Base-by-base conservation (phyloP, 495 filamentous ascomycete genomes). In the Xanthoparmelia taractica region DNA sequence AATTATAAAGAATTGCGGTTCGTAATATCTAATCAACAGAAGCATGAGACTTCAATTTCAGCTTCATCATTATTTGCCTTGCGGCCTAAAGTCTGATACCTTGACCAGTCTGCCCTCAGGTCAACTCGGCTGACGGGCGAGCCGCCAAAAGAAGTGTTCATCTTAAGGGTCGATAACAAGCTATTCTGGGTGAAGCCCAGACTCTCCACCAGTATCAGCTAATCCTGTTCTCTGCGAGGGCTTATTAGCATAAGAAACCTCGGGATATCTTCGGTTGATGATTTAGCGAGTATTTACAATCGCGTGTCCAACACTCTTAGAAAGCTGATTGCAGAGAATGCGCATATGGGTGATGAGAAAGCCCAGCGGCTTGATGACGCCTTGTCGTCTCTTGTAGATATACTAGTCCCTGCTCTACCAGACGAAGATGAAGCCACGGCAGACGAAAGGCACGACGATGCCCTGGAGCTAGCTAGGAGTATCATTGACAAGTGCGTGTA, bases 331-430 rank as follows among this genome's bases (percentile, higher is more conserved):
- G 38, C 52, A 57, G 27, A 55, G 38, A 69, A 69, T 68, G 64
- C 69, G 41, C 69, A 57, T 57, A 71, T 69, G 69, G 65, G 61
- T 50, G 63, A 71, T 71, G 69, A 67, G n/a, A 63, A 61, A 57
- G 41, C 59, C 38, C 60, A 64, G 50, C 82, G 82, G 69, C 74
- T 84, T 66, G 78, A 83, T 41, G 81, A 82, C 66, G 82, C 81
- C 61, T 73, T 84, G 66, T 78, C 79, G 56, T 77, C 80, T 64
- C 79, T 84, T 29, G 75, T 84, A 67, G 78, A 83, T 58, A 76
- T 75, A 33, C 70, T 83, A 31, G 70, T 79, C 38, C 79, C 79
- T 37, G 68, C 72, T 52, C 65, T 79, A 60, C 68, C 75, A 13
- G 75, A 81, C 58, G 70, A 75, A 31, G 79, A 82, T 64, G 76